A percentile compares a stretch with the other conserved stretches of the same genome.
These are phyloP conservation scores for Hypoxylon crocopeplum DNA, from an alignment of 495 filamentous ascomycete species.

Conservation along the genomic window DNA sequence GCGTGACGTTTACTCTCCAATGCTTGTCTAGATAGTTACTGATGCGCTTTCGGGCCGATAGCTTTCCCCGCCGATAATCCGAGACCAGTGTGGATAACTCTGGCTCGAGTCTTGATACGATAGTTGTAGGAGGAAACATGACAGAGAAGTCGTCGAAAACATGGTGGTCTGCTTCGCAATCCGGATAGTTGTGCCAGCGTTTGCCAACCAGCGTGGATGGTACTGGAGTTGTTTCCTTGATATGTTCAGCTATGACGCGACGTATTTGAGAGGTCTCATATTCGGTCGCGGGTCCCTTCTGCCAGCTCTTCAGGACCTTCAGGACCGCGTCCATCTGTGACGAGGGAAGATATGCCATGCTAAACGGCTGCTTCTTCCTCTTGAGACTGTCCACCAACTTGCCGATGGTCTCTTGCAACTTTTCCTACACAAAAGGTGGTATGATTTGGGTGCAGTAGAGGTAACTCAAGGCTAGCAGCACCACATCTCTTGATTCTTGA, in stretches of 20 bases:
- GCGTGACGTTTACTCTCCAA: too few relatives aligned
- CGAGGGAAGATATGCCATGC: constrained; percentile 23
- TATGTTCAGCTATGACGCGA: too few relatives aligned
- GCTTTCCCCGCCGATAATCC: constrained; percentile 3
- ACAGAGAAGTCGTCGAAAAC: constrained; percentile 37
- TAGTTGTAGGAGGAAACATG: constrained; percentile 32
- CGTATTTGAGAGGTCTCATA: constrained; percentile 28
- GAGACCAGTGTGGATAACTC: constrained; percentile 31
- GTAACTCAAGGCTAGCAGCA: constrained; percentile 34
- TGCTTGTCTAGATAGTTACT: too few relatives aligned
- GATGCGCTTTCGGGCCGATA: constrained; percentile 12
- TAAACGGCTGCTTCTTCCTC: constrained; percentile 10
- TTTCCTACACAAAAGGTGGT: constrained; percentile 35
- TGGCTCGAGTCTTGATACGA: constrained; percentile 29
- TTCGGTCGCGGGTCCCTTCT: constrained; percentile 18
- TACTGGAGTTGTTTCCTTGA: too few relatives aligned
- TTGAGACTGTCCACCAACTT: constrained; percentile 17
- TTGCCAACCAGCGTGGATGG: too few relatives aligned
- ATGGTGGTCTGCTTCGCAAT: constrained; percentile 33
- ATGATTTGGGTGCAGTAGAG: constrained; percentile 39
- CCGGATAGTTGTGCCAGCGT: too few relatives aligned
- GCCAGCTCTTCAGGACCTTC: constrained; percentile 19
- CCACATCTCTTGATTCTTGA: constrained; percentile 5
- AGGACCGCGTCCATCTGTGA: constrained; percentile 8
- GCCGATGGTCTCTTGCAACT: constrained; percentile 35